phyloP scores from a whole-genome alignment of 495 filamentous ascomycete genomes.

The Thermochaetoides thermophila region DNA sequence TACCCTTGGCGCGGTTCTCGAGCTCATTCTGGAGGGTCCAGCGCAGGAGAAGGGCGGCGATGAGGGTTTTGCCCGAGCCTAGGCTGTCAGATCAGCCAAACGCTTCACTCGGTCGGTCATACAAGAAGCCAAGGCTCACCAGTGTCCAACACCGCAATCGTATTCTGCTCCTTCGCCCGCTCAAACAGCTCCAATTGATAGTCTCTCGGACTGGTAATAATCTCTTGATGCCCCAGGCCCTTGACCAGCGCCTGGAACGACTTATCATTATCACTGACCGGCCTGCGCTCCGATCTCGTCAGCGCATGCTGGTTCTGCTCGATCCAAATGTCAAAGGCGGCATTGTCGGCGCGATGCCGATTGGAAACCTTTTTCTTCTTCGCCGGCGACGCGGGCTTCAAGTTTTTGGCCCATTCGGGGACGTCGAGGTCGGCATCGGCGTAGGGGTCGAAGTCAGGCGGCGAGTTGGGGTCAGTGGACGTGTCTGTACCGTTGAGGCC shows the following conservation, averaged over 20 bases:
- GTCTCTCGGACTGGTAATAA: slow-evolving; percentile 64
- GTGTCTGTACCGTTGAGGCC: no score
- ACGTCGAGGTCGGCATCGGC: slow-evolving; percentile 13
- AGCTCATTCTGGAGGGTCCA: slow-evolving; percentile 68
- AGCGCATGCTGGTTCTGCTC: slow-evolving; percentile 18
- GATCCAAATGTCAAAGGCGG: slow-evolving; percentile 35
- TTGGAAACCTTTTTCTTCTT: slow-evolving; percentile 28
- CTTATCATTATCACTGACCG: slow-evolving; percentile 11
- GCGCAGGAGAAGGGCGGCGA: slow-evolving; percentile 75
- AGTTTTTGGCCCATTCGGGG: slow-evolving; percentile 7
- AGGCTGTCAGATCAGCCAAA: neutral
- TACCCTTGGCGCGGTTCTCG: slow-evolving; percentile 47
- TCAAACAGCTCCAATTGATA: slow-evolving; percentile 93
- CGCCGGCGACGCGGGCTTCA: slow-evolving; percentile 10
- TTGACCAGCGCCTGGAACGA: slow-evolving; percentile 12
- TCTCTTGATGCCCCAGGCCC: slow-evolving; percentile 26
- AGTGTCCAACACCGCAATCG: slow-evolving; percentile 91
- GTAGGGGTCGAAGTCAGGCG: slow-evolving; percentile 4
- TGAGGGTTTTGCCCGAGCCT: slow-evolving; percentile 95
- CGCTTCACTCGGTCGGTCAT: slow-evolving; percentile 4
- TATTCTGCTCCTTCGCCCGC: slow-evolving; percentile 71
- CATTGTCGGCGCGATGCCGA: slow-evolving; percentile 34
- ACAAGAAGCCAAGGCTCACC: slow-evolving; percentile 29
- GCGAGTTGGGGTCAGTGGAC: no score
- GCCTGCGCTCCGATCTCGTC: slow-evolving; percentile 3